These are phyloP conservation scores for Cornus controversa DNA, from an alignment of 148 eudicot species.

Conservation along the genomic window DNA sequence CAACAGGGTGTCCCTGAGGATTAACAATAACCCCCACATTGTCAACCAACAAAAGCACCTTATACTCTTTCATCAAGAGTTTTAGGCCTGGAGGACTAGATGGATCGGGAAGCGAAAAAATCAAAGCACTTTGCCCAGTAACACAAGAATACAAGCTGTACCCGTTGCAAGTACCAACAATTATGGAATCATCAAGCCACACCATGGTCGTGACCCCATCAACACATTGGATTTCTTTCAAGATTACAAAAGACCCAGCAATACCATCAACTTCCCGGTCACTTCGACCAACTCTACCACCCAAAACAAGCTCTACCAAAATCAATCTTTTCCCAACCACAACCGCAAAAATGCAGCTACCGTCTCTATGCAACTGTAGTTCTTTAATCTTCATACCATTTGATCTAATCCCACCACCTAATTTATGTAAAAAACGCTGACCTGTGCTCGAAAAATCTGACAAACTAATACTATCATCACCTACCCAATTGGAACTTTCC, in stretches of 20 bases:
- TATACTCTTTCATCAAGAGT: conserved; percentile 54
- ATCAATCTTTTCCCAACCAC: conserved; percentile 60
- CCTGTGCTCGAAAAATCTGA: conserved; percentile 31
- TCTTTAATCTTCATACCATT: conserved; percentile 46
- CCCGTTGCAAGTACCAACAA: conserved; percentile 67
- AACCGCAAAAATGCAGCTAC: conserved; percentile 48
- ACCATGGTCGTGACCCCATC: conserved; percentile 59
- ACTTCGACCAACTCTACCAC: conserved; percentile 15
- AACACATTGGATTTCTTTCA: conserved; percentile 74
- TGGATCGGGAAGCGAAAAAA: conserved; percentile 77
- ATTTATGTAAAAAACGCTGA: conserved; percentile 46
- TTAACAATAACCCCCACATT: conserved; percentile 77
- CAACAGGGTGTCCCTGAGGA: conserved; percentile 79
- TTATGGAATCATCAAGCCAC: conserved; percentile 81
- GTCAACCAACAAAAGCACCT: conserved; percentile 79
- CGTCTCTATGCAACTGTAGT: conserved; percentile 28
- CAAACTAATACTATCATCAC: conserved; percentile 16
- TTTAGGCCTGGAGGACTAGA: conserved; percentile 57
- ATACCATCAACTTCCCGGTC: conserved; percentile 1
- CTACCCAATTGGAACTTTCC: conserved; percentile 28
- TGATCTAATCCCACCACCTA: conserved; percentile 52
- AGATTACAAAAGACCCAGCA: conserved; percentile 44
- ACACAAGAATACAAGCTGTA: conserved; percentile 74
- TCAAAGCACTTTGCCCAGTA: conserved; percentile 54
- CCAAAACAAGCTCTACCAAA: conserved; percentile 47